Evolutionary conservation across 2,329 filamentous ascomycete genomes (phyloP), one percentile per base, ranked within the genome.

Genomic region (Ceratocystis lukuohia): DNA sequence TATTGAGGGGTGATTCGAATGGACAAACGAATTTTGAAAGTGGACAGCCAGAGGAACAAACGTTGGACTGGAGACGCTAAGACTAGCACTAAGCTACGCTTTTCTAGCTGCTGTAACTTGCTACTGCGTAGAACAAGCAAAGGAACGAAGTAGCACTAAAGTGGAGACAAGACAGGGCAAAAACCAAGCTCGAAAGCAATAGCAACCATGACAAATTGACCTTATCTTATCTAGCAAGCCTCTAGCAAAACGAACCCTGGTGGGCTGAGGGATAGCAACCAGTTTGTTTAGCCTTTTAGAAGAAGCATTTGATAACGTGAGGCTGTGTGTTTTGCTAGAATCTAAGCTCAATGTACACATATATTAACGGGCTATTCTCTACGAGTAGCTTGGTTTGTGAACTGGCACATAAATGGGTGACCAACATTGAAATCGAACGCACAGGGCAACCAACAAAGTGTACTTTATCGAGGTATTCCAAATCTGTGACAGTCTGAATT

Each of bases 1-100:
- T 63, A 63, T 63, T 63, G 61, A 63, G 61, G 61, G 61, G 61
- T 63, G 61, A 50, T 63, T 59, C n/a, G 56, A 37, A 53, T 28
- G 48, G 48, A 25, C 48, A 53, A 53, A 7, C 48, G 33, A 61
- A 41, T 61, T 61, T 61, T 37, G 61, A 44, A 44, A 48, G 62
- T n/a, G 44, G 61, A 28, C 28, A 37, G 56, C 56, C 25, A 37
- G 28, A 59, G 56, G 12, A n/a, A 15, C 17, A n/a, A 8, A 10
- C 56, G 56, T n/a, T 53, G 48, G 17, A 20, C 8, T 30, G 28
- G 28, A 59, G 22, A 59, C 8, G 56, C 56, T 20, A 33, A 28
- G 20, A 15, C 8, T 56, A 22, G 50, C 50, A 56, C 50, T 56
- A 56, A 56, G 25, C 20, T 15, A 15, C 20, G 25, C 17, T 12